Evolutionary conservation across 148 eudicot species (phyloP).

Genomic region (Nyssa sinensis): DNA sequence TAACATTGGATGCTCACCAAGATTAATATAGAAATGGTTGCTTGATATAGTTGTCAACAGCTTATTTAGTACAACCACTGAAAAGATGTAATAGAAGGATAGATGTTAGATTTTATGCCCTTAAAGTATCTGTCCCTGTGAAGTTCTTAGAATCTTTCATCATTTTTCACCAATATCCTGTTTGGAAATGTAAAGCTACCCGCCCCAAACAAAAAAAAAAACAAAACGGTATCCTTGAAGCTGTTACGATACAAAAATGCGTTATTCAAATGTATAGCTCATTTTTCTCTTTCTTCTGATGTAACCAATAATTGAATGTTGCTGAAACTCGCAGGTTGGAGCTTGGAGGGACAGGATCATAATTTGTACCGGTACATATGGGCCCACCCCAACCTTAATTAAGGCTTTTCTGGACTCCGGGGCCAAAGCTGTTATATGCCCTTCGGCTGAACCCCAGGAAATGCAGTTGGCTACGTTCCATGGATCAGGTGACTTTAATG

Average conservation of each 20-base stretch:
- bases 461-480: slow-evolving; percentile 66
- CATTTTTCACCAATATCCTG: background rate
- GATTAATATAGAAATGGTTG: no score
- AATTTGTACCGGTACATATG: slow-evolving; percentile 70
- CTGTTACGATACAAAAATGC: background rate
- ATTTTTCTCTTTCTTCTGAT: background rate
- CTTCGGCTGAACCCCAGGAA: slow-evolving; percentile 80
- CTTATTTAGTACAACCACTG: no score
- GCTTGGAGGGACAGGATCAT: slow-evolving; percentile 96
- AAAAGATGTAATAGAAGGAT: background rate
- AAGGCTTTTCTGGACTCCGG: slow-evolving; percentile 90
- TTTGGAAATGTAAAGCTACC: background rate
- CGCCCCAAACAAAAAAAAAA: no score
- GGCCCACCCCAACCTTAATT: slow-evolving; percentile 57
- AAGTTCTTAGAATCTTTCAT: background rate
- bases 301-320: background rate
- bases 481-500: slow-evolving; percentile 61
- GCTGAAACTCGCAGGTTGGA: slow-evolving; percentile 56
- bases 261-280: background rate
- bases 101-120: background rate
- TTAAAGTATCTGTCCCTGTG: background rate
- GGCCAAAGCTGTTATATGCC: slow-evolving; percentile 89
- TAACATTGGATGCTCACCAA: no score
- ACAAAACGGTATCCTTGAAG: background rate
- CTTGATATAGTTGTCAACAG: no score